Percentiles rank a stretch among this genome's conserved stretches.
Evolutionary conservation across 805 yeast genomes (phyloP).

Genomic region (Yarrowia sp.): DNA sequence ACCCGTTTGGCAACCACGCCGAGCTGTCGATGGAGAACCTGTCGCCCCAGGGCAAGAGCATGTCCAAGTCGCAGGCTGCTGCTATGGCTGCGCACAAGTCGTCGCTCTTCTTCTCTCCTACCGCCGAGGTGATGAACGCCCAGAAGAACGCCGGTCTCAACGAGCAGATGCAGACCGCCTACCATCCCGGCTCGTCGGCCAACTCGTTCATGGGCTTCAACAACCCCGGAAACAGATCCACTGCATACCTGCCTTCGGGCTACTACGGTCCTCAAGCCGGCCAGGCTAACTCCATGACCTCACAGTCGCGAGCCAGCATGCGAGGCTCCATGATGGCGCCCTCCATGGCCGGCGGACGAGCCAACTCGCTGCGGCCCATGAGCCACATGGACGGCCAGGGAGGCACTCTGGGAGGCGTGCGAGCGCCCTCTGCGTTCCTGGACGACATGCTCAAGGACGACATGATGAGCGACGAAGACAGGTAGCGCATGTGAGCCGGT

Average conservation of each 20-base stretch:
- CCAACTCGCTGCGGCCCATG: constrained; percentile 18
- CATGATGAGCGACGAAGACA: constrained; percentile 25
- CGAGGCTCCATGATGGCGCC: constrained; percentile 18
- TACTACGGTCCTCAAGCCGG: constrained; percentile 32
- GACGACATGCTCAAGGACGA: constrained; percentile 39
- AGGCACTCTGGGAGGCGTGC: constrained; percentile 5
- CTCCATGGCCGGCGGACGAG: neutral
- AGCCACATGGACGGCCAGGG: constrained; percentile 22
- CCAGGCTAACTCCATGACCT: neutral
- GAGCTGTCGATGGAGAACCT: constrained; percentile 14
- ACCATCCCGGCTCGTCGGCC: constrained; percentile 18
- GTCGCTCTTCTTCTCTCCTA: constrained; percentile 69
- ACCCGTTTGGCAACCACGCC: constrained; percentile 28
- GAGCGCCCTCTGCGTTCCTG: constrained; percentile 42
- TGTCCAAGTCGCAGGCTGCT: constrained; percentile 25
- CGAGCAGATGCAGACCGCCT: neutral
- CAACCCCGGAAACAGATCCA: constrained; percentile 29
- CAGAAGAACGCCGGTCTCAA: constrained; percentile 31
- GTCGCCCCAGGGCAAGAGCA: constrained; percentile 23
- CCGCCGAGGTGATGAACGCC: constrained; percentile 65
- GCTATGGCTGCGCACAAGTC: constrained; percentile 28
- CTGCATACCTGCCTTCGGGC: constrained; percentile 36
- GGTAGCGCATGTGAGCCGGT: neutral
- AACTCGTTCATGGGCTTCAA: constrained; percentile 24
- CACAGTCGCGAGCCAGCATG: constrained; percentile 21